Evolutionary conservation across 2,329 filamentous ascomycete genomes (phyloP).

Genomic region (Paradendryphiella salina): DNA sequence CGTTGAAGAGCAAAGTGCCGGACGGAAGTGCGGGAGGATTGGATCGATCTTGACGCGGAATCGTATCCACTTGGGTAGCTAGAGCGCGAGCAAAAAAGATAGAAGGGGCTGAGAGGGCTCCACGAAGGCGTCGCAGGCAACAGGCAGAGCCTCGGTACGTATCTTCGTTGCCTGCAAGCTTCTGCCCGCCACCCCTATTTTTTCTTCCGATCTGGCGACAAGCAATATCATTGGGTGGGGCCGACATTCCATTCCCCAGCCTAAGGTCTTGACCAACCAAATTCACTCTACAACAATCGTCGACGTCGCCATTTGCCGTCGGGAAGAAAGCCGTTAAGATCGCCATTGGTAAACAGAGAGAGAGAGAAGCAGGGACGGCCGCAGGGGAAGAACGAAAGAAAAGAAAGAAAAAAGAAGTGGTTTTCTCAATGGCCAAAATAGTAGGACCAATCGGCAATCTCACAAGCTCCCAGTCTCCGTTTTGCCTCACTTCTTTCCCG

Average conservation of each 20-base stretch:
- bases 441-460: too few relatives aligned
- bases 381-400: neutral
- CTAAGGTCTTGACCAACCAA: constrained; percentile 1
- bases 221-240: too few relatives aligned
- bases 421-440: too few relatives aligned
- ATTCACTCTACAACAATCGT: neutral
- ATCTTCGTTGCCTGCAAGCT: too few relatives aligned
- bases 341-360: neutral
- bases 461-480: too few relatives aligned
- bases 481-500: neutral
- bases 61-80: constrained; percentile 3
- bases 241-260: too few relatives aligned
- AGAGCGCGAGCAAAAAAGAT: neutral
- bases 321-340: constrained; percentile 1
- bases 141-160: constrained; percentile 1
- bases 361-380: too few relatives aligned
- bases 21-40: constrained; percentile 4
- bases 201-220: too few relatives aligned
- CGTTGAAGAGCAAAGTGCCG: neutral
- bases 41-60: constrained; percentile 4
- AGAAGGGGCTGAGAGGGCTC: neutral
- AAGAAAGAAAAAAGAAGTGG: neutral
- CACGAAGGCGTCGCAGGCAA: neutral
- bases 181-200: too few relatives aligned
- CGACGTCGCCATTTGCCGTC: constrained; percentile 7